Conservation (phyloP, 768 basidiomycete species). For the Panaeolus cyanescens region DNA sequence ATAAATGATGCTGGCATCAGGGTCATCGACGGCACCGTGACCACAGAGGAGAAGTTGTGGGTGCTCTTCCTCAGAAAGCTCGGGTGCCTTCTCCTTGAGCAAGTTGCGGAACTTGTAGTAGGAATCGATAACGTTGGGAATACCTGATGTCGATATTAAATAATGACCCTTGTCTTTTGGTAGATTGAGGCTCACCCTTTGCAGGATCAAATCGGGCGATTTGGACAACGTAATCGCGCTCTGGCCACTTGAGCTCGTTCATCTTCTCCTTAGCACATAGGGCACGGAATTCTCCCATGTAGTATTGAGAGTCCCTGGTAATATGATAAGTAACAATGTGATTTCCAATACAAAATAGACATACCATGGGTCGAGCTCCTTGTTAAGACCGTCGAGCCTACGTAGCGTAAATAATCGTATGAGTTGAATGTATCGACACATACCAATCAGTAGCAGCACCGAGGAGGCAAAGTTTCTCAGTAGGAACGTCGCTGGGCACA, state of each 20-base stretch:
- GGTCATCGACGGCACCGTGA: slow-evolving; percentile 93
- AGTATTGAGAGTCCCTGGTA: slow-evolving; percentile 73
- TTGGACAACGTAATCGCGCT: slow-evolving; percentile 85
- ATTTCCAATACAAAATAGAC: slow-evolving; percentile 2
- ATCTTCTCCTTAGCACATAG: slow-evolving; percentile 81
- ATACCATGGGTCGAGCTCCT: slow-evolving; percentile 70
- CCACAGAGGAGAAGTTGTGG: slow-evolving; percentile 86
- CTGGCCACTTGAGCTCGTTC: slow-evolving; percentile 76
- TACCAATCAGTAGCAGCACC: slow-evolving; percentile 88
- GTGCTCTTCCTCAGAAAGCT: slow-evolving; percentile 48
- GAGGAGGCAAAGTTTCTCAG: slow-evolving; percentile 68
- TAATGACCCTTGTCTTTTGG: background rate
- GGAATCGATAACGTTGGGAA: slow-evolving; percentile 83
- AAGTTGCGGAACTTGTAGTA: slow-evolving; percentile 82
- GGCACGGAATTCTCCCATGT: slow-evolving; percentile 86
- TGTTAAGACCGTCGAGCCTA: slow-evolving; percentile 94
- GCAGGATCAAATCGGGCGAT: slow-evolving; percentile 94
- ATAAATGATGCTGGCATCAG: slow-evolving; percentile 91
- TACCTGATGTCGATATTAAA: slow-evolving; percentile 52
- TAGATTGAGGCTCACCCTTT: slow-evolving; percentile 32
- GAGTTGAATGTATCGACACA: slow-evolving; percentile 19
- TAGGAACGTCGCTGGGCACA: slow-evolving; percentile 83
- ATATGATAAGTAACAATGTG: slow-evolving; percentile 1
- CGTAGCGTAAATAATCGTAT: background rate
- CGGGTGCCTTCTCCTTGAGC: slow-evolving; percentile 45